Conservation (phyloP, 768 basidiomycete genomes). For the Tephrocybe sp. region DNA sequence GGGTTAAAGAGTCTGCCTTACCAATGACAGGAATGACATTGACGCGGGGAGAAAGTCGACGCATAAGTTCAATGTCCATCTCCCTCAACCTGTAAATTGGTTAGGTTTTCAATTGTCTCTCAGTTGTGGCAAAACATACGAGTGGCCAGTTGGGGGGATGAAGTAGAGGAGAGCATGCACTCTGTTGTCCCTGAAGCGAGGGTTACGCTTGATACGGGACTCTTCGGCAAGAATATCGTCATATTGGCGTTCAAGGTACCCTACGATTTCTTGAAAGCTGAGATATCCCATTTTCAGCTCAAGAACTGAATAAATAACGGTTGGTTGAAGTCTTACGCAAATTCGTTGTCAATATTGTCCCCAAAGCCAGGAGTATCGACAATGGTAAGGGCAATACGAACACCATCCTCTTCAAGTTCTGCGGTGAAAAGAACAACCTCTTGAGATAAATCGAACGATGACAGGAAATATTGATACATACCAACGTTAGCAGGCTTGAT, state of each 20-base stretch:
- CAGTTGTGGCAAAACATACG: constrained; percentile 53
- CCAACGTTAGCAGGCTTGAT: constrained; percentile 96
- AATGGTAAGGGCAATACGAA: constrained; percentile 95
- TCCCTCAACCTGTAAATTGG: constrained; percentile 70
- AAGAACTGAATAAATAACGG: too few relatives aligned
- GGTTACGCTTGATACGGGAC: constrained; percentile 98
- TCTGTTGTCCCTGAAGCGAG: constrained; percentile 97
- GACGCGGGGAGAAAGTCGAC: constrained; percentile 93
- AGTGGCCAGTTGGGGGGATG: constrained; percentile 96
- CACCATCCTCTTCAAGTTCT: constrained; percentile 99
- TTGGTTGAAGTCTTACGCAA: constrained; percentile 65
- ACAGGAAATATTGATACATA: constrained; percentile 35
- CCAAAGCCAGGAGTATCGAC: constrained; percentile 99
- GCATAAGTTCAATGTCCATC: constrained; percentile 99
- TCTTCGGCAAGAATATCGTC: constrained; percentile 99
- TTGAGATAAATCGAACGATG: constrained; percentile 1
- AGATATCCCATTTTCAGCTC: neutral
- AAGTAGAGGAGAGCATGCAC: constrained; percentile 97
- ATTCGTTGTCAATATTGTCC: constrained; percentile 98
- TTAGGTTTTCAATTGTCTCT: constrained; percentile 4
- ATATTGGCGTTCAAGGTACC: constrained; percentile 97
- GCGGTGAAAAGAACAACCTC: constrained; percentile 10
- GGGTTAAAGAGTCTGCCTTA: constrained; percentile 94
- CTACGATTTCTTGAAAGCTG: constrained; percentile 97
- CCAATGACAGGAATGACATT: constrained; percentile 99